Evolutionary conservation across 1,284 basidiomycete genomes (phyloP), one percentile per base, ranked within the genome.

Genomic region (Puccinia horiana): DNA sequence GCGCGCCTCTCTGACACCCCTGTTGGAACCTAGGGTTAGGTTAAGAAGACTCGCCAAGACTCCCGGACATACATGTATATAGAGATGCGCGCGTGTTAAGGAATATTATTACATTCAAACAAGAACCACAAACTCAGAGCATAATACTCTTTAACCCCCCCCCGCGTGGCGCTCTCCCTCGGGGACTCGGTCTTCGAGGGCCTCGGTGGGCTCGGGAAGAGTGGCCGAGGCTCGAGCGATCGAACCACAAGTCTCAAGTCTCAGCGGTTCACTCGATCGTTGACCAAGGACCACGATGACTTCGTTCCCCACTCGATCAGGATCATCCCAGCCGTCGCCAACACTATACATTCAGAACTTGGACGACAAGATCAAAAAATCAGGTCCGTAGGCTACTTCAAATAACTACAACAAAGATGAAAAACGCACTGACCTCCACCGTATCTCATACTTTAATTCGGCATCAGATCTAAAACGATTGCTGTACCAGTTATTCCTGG

Each of bases 281-380:
- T 69, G 40, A 40, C 29, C 65, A 69, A 69, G 65, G 23, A 42
- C n/a, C 65, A 47, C 42, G 2, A 69, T 69, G 65, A 26, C 65
- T 29, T 44, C 65, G 20, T 44, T 69, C n/a, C 16, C 65, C n/a
- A n/a, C 40, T 42, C 65, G 65, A 69, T 69, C 65, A 11, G 65
- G 65, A 47, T 69, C 65, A 44, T 69, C 65, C 37, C 40, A 69
- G n/a, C 65, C 65, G 9, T 80, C 78, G 18, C 67, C 92, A 70
- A 94, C 96, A 76, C 91, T 99, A 84, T 98, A 97, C 88, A 89
- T 99, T 87, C 94, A 95, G 86, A 97, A 97, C 87, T 91, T 99
- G 85, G 94, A 97, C 86, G 92, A 93, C 87, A 95, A 96, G 88
- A 90, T 96, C 85, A 95, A 95, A 88, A 99, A 96, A 88, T 91